A percentile compares a stretch with the other conserved stretches of the same genome.
Evolutionary conservation across 202 grass and related monocot species (phyloP).

Genomic region (Zizania palustris): DNA sequence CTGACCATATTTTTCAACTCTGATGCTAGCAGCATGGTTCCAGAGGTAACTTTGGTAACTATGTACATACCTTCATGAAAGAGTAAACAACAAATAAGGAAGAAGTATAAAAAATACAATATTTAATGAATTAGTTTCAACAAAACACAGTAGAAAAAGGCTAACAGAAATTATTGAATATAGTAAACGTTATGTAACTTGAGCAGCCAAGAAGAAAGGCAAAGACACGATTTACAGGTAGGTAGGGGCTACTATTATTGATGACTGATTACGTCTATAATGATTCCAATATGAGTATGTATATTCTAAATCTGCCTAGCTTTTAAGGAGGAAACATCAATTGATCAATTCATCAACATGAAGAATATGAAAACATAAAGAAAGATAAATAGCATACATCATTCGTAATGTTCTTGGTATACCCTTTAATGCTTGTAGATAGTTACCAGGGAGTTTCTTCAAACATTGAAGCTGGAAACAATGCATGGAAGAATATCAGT

Average conservation of each 20-base stretch:
- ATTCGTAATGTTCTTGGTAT: slow-evolving; percentile 98
- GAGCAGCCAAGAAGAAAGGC: not conserved
- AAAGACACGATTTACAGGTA: slow-evolving; percentile 16
- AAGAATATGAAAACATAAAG: slow-evolving; percentile 5
- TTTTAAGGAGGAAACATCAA: slow-evolving; percentile 6
- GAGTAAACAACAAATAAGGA: slow-evolving; percentile 24
- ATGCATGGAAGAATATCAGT: slow-evolving; percentile 32
- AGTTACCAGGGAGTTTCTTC: slow-evolving; percentile 95
- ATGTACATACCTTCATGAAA: slow-evolving; percentile 85
- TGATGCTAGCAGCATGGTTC: slow-evolving; percentile 95
- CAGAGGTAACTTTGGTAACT: slow-evolving; percentile 98
- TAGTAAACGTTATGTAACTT: not conserved
- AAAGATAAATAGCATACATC: slow-evolving; percentile 70
- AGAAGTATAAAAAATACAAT: not conserved
- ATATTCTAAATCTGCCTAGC: not conserved
- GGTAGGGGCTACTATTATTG: not conserved
- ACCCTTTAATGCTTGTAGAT: slow-evolving; percentile 93
- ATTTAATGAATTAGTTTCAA: slow-evolving; percentile 22
- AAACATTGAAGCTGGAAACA: slow-evolving; percentile 82
- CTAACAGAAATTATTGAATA: not conserved
- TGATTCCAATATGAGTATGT: not conserved
- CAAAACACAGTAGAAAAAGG: slow-evolving; percentile 2
- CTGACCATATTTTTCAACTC: slow-evolving; percentile 94
- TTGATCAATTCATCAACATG: not conserved
- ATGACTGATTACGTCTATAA: slow-evolving; percentile 9